Conservation (phyloP, 2,329 filamentous ascomycete genomes). For the Stemphylium beticola region DNA sequence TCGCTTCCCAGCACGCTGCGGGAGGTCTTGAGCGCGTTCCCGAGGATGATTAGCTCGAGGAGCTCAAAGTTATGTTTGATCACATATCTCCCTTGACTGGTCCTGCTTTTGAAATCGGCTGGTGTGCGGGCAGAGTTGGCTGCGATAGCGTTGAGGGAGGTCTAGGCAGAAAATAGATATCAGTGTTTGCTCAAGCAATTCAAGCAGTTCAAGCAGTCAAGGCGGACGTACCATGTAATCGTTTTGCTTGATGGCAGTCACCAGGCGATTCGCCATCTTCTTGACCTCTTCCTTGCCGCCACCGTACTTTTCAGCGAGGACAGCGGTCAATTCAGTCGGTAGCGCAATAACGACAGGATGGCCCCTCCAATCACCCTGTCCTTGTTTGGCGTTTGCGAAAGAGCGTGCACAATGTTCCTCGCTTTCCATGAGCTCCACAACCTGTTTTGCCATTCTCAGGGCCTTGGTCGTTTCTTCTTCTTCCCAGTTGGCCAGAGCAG, state of each 20-base stretch:
- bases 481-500: slow-evolving; percentile 45
- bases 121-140: slow-evolving; percentile 2
- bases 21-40: slow-evolving; percentile 54
- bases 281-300: slow-evolving; percentile 49
- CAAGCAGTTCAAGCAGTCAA: neutral
- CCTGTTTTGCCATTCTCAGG: slow-evolving; percentile 46
- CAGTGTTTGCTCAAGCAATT: neutral
- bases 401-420: slow-evolving; percentile 44
- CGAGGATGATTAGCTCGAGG: slow-evolving; percentile 45
- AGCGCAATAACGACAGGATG: slow-evolving; percentile 50
- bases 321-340: slow-evolving; percentile 53
- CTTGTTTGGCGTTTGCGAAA: neutral
- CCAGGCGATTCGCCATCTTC: slow-evolving; percentile 49
- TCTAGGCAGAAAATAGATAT: slow-evolving; percentile 1
- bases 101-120: slow-evolving; percentile 14
- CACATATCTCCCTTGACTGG: slow-evolving; percentile 1
- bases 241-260: slow-evolving; percentile 41
- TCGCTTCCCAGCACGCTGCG: slow-evolving; percentile 48
- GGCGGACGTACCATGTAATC: slow-evolving; percentile 25
- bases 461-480: slow-evolving; percentile 47
- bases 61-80: slow-evolving; percentile 29
- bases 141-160: slow-evolving; percentile 12
- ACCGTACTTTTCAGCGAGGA: slow-evolving; percentile 47
- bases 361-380: slow-evolving; percentile 31
- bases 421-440: slow-evolving; percentile 52